Base-by-base conservation (phyloP, 805 yeast genomes). In the Suhomyces sp. region DNA sequence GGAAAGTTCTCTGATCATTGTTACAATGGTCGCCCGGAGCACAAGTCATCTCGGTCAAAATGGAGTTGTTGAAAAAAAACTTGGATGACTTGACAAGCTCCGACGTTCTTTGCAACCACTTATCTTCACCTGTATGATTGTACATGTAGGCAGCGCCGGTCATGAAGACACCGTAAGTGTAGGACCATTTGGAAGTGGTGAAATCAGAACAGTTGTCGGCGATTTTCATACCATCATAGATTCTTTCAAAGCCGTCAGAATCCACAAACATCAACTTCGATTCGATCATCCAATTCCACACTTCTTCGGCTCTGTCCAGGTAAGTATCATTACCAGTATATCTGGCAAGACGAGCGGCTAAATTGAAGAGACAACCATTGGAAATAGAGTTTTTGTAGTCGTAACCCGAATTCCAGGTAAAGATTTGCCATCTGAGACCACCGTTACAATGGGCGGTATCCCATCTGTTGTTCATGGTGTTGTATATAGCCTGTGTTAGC, bases 361-460 rank as follows among this genome's bases (percentile, higher is more conserved):
- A 66, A 60, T 89, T 90, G 80, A 92, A 91, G 50, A 92, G 74
- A 47, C 92, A 88, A 24, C 96, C 97, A 68, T 89, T 92, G n/a
- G 96, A 79, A 53, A 92, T 89, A 35, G 97, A 75, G 68, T 93
- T 93, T 69, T 93, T 93, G 71, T 93, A 93, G 67, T 89, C 87
- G 67, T 91, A 93, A 55, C 98, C 99, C 6, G 89, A 79, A 67
- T 93, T 93, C 96, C 97, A 92, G 52, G 85, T 79, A 73, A 86
- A 93, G 62, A 93, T 93, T 75, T 93, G 98, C 98, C 98, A 93
- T 69, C 97, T 79, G 54, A 93, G 72, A 0, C 99, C 98, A 53
- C 99, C 98, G 43, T 77, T 80, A 72, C 99, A 93, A 50, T 75
- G 62, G 3, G 60, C 65, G 6, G 66, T 58, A 67, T 92, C 97